Conservation (phyloP, 108 stramenopile species). For the Fragilariopsis cylindrus region DNA sequence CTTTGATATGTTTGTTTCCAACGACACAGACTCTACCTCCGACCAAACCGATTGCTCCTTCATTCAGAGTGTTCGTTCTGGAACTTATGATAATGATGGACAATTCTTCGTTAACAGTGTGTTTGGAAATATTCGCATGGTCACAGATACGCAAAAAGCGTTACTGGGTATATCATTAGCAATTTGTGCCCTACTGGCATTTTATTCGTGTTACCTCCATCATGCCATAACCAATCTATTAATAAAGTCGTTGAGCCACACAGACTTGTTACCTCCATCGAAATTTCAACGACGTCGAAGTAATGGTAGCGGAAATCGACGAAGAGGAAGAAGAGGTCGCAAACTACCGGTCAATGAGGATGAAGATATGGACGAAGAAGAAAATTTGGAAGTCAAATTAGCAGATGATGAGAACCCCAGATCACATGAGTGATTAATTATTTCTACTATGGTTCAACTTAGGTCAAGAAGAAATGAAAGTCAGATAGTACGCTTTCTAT, state of each 20-base stretch:
- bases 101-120: conserved; percentile 23
- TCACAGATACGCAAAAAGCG: conserved; percentile 41
- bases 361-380: conserved; percentile 21
- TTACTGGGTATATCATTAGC: conserved; percentile 24
- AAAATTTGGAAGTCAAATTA: neutral
- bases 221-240: conserved; percentile 64
- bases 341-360: neutral
- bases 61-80: conserved; percentile 52
- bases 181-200: conserved; percentile 33
- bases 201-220: conserved; percentile 63
- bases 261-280: conserved; percentile 51
- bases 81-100: conserved; percentile 55
- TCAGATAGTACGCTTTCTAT: no score
- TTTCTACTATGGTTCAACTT: no score
- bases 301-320: conserved; percentile 2
- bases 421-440: no score
- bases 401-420: no score
- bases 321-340: conserved; percentile 2
- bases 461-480: no score
- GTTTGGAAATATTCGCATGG: conserved; percentile 14
- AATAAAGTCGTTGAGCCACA: conserved; percentile 55
- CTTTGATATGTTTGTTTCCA: conserved; percentile 27
- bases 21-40: conserved; percentile 4
- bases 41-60: conserved; percentile 41
- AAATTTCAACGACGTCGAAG: conserved; percentile 31